A percentile compares a stretch with the other conserved stretches of the same genome.
phyloP scores from a whole-genome alignment of 2,329 filamentous ascomycete species.

The Grosmannia penicillata region DNA sequence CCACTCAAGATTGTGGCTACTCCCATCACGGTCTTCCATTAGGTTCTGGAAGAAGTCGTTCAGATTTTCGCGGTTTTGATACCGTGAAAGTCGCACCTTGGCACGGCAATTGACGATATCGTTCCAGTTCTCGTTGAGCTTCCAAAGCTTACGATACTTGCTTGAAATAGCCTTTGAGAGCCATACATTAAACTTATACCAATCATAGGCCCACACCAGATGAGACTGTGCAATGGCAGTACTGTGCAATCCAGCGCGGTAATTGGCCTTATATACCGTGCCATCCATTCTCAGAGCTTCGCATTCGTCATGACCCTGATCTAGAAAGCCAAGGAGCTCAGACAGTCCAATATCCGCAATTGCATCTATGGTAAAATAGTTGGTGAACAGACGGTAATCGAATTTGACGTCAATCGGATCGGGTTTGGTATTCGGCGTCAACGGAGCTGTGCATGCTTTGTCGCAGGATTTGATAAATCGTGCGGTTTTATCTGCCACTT shows the following conservation, averaged over 20 bases:
- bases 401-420: constrained; percentile 25
- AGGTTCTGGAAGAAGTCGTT: constrained; percentile 43
- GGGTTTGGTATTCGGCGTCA: constrained; percentile 15
- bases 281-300: constrained; percentile 31
- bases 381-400: constrained; percentile 35
- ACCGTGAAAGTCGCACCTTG: constrained; percentile 26
- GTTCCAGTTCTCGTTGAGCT: constrained; percentile 26
- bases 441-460: constrained; percentile 21
- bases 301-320: constrained; percentile 26
- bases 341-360: constrained; percentile 35
- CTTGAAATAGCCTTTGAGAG: constrained; percentile 28
- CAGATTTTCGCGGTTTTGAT: constrained; percentile 35
- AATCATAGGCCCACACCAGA: constrained; percentile 34
- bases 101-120: constrained; percentile 32
- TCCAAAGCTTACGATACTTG: constrained; percentile 22
- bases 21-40: constrained; percentile 31
- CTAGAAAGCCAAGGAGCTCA: constrained; percentile 28
- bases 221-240: constrained; percentile 33
- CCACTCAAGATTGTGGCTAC: constrained; percentile 31
- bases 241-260: constrained; percentile 35
- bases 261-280: constrained; percentile 26
- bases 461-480: constrained; percentile 29
- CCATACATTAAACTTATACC: constrained; percentile 31
- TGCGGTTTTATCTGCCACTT: constrained; percentile 34
- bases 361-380: constrained; percentile 27